Percentiles rank a stretch among this genome's conserved stretches.
These are phyloP conservation scores for Dothistroma septosporum DNA, from an alignment of 2,329 filamentous ascomycete genomes.

Conservation along the genomic window DNA sequence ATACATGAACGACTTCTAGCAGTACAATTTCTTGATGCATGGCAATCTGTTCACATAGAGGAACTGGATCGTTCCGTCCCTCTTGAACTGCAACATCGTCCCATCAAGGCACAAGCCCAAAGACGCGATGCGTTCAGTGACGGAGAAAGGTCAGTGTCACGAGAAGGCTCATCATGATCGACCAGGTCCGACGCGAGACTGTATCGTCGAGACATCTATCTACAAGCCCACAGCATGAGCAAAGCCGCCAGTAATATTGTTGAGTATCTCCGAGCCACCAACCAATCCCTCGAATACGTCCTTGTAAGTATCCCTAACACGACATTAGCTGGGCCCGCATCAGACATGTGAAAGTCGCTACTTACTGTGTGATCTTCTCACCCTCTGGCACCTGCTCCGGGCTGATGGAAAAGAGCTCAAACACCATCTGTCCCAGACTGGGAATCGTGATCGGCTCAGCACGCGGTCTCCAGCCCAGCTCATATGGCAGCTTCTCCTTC, in stretches of 20 bases:
- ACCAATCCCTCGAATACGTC: slow-evolving; percentile 24
- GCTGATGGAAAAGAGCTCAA: slow-evolving; percentile 23
- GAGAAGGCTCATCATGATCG: no score
- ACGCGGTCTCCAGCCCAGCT: slow-evolving; percentile 35
- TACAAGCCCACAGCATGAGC: slow-evolving; percentile 25
- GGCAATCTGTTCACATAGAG: no score
- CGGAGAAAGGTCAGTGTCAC: no score
- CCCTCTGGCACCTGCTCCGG: slow-evolving; percentile 24
- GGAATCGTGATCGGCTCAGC: slow-evolving; percentile 25
- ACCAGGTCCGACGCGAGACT: no score
- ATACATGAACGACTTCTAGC: no score
- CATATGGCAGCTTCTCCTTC: slow-evolving; percentile 37
- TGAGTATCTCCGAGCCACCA: slow-evolving; percentile 28
- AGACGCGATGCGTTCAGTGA: no score
- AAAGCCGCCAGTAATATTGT: slow-evolving; percentile 26
- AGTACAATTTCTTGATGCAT: no score
- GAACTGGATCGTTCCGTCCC: no score
- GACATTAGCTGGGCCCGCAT: neutral
- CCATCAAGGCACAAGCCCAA: no score
- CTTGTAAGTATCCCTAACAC: slow-evolving; percentile 25
- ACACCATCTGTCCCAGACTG: slow-evolving; percentile 26
- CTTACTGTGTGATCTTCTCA: slow-evolving; percentile 17
- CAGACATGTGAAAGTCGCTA: neutral
- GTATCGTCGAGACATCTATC: neutral
- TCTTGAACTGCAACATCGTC: no score